Percentiles rank a stretch among this genome's conserved stretches.
These are phyloP conservation scores for Astrocystis sublimbata DNA, from an alignment of 495 filamentous ascomycete genomes.

Conservation along the genomic window DNA sequence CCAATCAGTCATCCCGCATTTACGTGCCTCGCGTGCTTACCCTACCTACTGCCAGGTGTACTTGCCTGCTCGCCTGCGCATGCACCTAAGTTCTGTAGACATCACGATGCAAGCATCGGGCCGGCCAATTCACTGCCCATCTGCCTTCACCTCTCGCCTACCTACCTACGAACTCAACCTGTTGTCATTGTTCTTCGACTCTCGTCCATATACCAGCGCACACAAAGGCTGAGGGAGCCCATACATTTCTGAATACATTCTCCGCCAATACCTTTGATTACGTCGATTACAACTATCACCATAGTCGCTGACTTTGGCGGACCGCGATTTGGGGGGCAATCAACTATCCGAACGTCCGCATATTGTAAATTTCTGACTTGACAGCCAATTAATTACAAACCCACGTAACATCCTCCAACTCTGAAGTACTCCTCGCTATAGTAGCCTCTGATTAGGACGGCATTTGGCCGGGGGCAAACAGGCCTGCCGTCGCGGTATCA, in stretches of 20 bases:
- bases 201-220: neutral
- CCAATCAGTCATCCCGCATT: neutral
- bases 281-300: neutral
- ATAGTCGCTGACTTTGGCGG: neutral
- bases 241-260: neutral
- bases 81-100: too few relatives aligned
- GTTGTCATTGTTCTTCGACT: neutral
- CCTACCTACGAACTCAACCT: too few relatives aligned
- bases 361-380: neutral
- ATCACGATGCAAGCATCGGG: too few relatives aligned
- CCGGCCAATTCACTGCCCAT: too few relatives aligned
- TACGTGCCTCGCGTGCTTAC: neutral
- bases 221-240: neutral
- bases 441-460: neutral
- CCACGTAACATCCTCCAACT: neutral
- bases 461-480: neutral
- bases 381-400: constrained; percentile 8
- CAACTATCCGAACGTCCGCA: neutral
- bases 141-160: too few relatives aligned
- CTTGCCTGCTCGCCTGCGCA: too few relatives aligned
- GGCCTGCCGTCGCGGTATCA: neutral
- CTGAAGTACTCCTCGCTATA: neutral
- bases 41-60: neutral
- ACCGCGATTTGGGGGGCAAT: neutral
- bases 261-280: neutral